Conservation (phyloP, 1,139 yeast genomes). For the Diutina neorugosa region DNA sequence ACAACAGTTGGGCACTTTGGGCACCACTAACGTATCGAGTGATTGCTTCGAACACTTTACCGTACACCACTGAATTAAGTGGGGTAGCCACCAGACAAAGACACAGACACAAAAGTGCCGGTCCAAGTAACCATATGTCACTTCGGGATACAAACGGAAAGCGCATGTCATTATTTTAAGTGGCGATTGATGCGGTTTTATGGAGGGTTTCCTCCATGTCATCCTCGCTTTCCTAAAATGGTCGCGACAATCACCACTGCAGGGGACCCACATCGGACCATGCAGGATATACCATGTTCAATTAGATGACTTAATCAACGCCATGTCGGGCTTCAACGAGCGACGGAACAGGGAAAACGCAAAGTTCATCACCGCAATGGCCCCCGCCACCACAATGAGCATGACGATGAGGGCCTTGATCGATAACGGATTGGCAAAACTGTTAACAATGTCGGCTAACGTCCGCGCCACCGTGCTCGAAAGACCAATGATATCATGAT, state of each 20-base stretch:
- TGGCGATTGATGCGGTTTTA: neutral
- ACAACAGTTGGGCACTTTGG: constrained; percentile 20
- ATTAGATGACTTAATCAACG: neutral
- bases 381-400: neutral
- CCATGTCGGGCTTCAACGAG: neutral
- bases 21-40: constrained; percentile 12
- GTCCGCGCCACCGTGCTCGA: neutral
- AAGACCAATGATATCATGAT: neutral
- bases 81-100: constrained; percentile 24
- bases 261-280: neutral
- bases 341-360: neutral
- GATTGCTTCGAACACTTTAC: constrained; percentile 47
- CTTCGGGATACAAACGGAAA: neutral
- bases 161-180: neutral
- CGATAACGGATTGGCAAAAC: neutral
- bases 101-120: neutral
- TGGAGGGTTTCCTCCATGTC: neutral
- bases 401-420: neutral
- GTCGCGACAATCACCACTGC: neutral
- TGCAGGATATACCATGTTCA: neutral
- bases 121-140: neutral
- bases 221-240: neutral
- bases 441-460: neutral
- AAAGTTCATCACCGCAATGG: neutral
- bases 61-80: constrained; percentile 51